A percentile compares a stretch with the other conserved stretches of the same genome.
These are phyloP conservation scores for Tanacetum coccineum DNA, from an alignment of 129 eudicot species.

Conservation along the genomic window DNA sequence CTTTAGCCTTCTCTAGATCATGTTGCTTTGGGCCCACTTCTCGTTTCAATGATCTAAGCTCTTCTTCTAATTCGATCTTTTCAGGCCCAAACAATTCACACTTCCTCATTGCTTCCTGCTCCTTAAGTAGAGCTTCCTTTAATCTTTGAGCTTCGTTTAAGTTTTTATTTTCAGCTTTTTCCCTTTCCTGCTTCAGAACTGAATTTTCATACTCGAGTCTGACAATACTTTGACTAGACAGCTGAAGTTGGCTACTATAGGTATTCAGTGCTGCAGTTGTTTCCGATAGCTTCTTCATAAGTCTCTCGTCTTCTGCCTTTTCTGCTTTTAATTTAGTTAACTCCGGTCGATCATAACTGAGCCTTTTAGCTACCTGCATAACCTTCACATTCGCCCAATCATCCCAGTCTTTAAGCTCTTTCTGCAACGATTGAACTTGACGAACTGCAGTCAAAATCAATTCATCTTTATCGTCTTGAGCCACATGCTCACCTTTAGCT, in stretches of 20 bases:
- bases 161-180: slow-evolving; percentile 29
- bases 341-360: slow-evolving; percentile 47
- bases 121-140: slow-evolving; percentile 37
- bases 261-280: slow-evolving; percentile 43
- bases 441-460: slow-evolving; percentile 29
- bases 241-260: slow-evolving; percentile 33
- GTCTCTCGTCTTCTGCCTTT: slow-evolving; percentile 50
- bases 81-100: slow-evolving; percentile 27
- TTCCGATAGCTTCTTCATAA: slow-evolving; percentile 46
- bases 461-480: slow-evolving; percentile 44
- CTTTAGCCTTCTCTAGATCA: slow-evolving; percentile 40
- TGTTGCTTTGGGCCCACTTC: slow-evolving; percentile 19
- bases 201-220: slow-evolving; percentile 48
- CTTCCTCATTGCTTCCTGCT: slow-evolving; percentile 38
- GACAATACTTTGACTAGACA: slow-evolving; percentile 27
- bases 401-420: slow-evolving; percentile 44
- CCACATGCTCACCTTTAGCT: slow-evolving; percentile 32
- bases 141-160: slow-evolving; percentile 21
- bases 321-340: slow-evolving; percentile 48
- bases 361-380: slow-evolving; percentile 61
- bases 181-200: slow-evolving; percentile 32
- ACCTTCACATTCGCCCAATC: slow-evolving; percentile 61
- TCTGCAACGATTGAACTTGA: slow-evolving; percentile 32
- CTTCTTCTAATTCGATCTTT: slow-evolving; percentile 42
- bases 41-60: slow-evolving; percentile 27